phyloP scores from a whole-genome alignment of 73 alveolate genomes.

The Loxodes magnus region DNA sequence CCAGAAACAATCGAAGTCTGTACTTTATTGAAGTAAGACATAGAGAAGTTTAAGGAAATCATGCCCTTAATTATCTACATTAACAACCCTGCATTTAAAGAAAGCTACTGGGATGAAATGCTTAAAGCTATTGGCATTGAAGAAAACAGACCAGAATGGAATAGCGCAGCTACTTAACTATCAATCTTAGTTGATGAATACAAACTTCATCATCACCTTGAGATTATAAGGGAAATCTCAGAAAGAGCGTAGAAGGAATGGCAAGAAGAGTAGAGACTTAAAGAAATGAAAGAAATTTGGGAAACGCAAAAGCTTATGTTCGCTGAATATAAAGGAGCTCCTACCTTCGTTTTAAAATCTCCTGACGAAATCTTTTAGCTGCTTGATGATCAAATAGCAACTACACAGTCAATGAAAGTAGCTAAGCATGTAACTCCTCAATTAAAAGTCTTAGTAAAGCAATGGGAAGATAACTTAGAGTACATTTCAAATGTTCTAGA shows the following conservation, averaged over 20 bases:
- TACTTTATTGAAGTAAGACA: slow-evolving; percentile 64
- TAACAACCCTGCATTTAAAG: slow-evolving; percentile 79
- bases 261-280: slow-evolving; percentile 53
- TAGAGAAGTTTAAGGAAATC: slow-evolving; percentile 70
- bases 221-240: slow-evolving; percentile 76
- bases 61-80: slow-evolving; percentile 83
- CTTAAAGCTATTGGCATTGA: slow-evolving; percentile 63
- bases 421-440: slow-evolving; percentile 57
- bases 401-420: slow-evolving; percentile 62
- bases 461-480: slow-evolving; percentile 62
- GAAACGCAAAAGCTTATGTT: slow-evolving; percentile 45
- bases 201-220: slow-evolving; percentile 58
- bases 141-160: slow-evolving; percentile 16
- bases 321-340: slow-evolving; percentile 47
- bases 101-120: slow-evolving; percentile 93
- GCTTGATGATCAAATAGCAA: slow-evolving; percentile 65
- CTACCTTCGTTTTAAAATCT: slow-evolving; percentile 54
- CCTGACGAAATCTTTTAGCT: slow-evolving; percentile 60
- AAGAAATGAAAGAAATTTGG: slow-evolving; percentile 46
- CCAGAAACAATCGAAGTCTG: slow-evolving; percentile 72
- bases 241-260: slow-evolving; percentile 71
- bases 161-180: slow-evolving; percentile 55
- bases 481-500: slow-evolving; percentile 83
- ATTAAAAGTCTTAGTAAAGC: slow-evolving; percentile 62
- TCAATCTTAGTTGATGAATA: slow-evolving; percentile 58